Base-by-base conservation (phyloP, 495 filamentous ascomycete genomes). In the Aspergillus incahuasiensis region DNA sequence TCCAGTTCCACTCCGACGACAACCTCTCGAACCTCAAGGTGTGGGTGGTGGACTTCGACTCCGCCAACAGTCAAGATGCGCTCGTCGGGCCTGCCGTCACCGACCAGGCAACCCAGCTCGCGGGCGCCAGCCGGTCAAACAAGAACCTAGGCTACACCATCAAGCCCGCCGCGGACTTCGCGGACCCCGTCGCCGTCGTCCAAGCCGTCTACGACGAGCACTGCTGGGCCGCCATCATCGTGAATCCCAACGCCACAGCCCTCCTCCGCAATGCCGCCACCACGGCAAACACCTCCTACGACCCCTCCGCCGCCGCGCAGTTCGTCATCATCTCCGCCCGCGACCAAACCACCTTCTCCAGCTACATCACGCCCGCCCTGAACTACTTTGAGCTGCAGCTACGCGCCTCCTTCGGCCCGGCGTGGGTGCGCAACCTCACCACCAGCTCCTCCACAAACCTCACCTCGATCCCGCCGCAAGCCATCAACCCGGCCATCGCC, bases 1-100 rank as follows among this genome's bases (percentile, higher is more conserved):
- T 77, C 5, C 73, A 86, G 21, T 83, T 69, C 61, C 58, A 68
- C 35, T 73, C 78, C 20, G 71, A 82, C 42, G 44, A 72, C 20
- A 83, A 81, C 18, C 60, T 76, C 19, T 67, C 67, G 1, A 61
- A 63, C 0, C 69, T 88, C 13, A 72, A 68, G 3, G 74, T 87
- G n/a, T 81, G 73, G 63, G 79, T 88, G 0, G 84, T 88, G 44
- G 83, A 88, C 61, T 86, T 87, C 56, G 86, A 88, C 59, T 86
- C 86, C 56, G 86, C 87, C 59, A 78, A 76, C 11, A 69, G 79
- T 53, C 67, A 80, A 6, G 71, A 77, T 11, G 80, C 82, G 18
- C 58, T 87, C 13, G 73, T 88, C 21, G 85, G 85, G 1, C 83
- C 83, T 0, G 65, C 73, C 15, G 71, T 86, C 6, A 77, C 70